Conservation (phyloP, 2,329 filamentous ascomycete genomes). For the Talaromyces sp. region DNA sequence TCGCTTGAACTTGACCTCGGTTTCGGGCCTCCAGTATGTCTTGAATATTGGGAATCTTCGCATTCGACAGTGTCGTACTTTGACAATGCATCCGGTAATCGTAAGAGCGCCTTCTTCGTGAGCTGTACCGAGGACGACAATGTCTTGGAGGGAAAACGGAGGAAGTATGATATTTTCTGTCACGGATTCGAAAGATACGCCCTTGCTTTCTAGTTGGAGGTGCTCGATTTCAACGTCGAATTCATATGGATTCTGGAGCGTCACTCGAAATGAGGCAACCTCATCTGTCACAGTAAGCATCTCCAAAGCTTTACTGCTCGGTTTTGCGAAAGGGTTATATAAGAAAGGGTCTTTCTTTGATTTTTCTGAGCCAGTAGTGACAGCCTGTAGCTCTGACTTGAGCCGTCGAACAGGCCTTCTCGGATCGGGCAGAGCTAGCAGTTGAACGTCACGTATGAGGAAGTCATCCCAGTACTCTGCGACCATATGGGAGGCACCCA, state of each 20-base stretch:
- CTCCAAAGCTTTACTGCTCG: constrained; percentile 60
- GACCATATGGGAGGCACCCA: constrained; percentile 70
- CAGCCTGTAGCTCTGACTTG: constrained; percentile 53
- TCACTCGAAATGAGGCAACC: constrained; percentile 74
- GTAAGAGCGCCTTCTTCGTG: constrained; percentile 68
- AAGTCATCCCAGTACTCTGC: constrained; percentile 99
- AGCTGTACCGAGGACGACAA: constrained; percentile 71
- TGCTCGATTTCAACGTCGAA: constrained; percentile 88
- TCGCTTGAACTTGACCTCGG: constrained; percentile 73
- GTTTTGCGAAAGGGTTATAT: constrained; percentile 87
- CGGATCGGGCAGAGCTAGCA: constrained; percentile 64
- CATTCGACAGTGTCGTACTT: constrained; percentile 78
- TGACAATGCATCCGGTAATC: constrained; percentile 77
- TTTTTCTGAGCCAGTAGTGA: constrained; percentile 42
- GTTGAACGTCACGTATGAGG: constrained; percentile 73
- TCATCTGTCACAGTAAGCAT: constrained; percentile 78
- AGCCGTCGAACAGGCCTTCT: constrained; percentile 68
- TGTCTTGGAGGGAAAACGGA: constrained; percentile 78
- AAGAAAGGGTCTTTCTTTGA: constrained; percentile 76
- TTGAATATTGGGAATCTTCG: constrained; percentile 82
- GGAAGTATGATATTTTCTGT: constrained; percentile 70
- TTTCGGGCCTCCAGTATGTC: constrained; percentile 71
- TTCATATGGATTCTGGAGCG: constrained; percentile 91
- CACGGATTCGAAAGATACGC: constrained; percentile 69
- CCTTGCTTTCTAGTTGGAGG: constrained; percentile 73